These are phyloP conservation scores for Phytophthora gonapodyides DNA, from an alignment of 352 stramenopile species.

Conservation along the genomic window DNA sequence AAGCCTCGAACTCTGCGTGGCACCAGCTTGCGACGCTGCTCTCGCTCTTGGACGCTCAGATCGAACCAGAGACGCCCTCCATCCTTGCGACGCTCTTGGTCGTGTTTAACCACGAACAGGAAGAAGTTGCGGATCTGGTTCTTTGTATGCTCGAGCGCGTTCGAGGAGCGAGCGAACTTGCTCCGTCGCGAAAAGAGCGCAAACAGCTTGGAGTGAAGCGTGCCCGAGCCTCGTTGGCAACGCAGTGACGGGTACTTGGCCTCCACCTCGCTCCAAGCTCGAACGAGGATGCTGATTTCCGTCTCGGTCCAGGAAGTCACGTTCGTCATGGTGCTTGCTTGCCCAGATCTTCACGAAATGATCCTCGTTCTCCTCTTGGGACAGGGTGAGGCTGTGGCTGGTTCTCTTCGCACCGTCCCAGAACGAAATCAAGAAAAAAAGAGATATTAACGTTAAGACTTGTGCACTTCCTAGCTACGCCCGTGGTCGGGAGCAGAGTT, in stretches of 20 bases:
- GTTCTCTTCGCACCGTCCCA: not conserved
- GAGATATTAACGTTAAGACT: constrained; percentile 2
- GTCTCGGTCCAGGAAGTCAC: constrained; percentile 25
- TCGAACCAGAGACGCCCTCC: constrained; percentile 27
- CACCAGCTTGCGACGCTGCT: constrained; percentile 1
- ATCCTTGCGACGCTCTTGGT: constrained; percentile 22
- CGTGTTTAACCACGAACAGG: constrained; percentile 22
- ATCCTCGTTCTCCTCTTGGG: not conserved
- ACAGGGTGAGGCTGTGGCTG: no score
- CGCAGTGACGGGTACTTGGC: constrained; percentile 16
- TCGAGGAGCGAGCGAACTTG: constrained; percentile 13
- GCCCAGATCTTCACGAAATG: no score
- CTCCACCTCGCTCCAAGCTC: constrained; percentile 31
- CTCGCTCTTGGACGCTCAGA: constrained; percentile 14
- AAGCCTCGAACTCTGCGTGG: constrained; percentile 4
- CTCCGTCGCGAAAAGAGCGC: constrained; percentile 10
- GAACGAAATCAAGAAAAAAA: constrained; percentile 1
- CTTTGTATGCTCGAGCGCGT: constrained; percentile 9
- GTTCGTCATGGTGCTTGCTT: constrained; percentile 6
- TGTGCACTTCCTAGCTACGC: constrained; percentile 10
- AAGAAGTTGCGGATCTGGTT: constrained; percentile 23
- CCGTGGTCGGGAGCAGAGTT: constrained; percentile 22
- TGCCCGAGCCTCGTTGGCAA: constrained; percentile 5
- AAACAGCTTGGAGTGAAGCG: constrained; percentile 23
- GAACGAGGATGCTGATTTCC: constrained; percentile 25